Conservation (phyloP, 345 rosid genomes). For the Angophora floribunda region DNA sequence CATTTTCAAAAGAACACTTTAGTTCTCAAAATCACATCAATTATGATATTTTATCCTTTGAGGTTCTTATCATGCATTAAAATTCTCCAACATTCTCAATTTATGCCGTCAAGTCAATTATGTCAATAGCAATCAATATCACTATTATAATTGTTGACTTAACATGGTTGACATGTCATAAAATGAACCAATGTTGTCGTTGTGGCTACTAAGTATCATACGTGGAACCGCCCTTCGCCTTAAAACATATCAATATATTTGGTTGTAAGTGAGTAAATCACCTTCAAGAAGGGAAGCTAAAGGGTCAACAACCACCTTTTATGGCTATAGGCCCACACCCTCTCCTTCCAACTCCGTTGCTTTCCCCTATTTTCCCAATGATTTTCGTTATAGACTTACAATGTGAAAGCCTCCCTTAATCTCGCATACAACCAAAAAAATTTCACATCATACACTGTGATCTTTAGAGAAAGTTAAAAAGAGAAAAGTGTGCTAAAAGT, state of each 20-base stretch:
- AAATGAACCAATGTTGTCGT: background rate
- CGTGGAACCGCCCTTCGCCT: background rate
- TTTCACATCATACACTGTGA: no score
- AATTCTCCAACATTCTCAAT: background rate
- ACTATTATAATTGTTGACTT: background rate
- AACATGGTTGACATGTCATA: background rate
- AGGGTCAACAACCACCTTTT: background rate
- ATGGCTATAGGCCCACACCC: accelerated
- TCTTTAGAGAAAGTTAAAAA: no score
- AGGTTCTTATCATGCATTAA: background rate
- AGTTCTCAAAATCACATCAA: background rate
- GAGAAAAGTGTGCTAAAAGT: no score
- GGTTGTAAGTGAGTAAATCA: background rate
- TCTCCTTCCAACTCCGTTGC: background rate
- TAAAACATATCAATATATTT: no score
- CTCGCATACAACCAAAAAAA: no score
- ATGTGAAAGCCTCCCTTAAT: background rate
- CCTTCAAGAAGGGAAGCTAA: no score
- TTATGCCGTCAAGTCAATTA: accelerated
- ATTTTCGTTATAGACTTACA: background rate
- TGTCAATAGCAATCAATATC: accelerated
- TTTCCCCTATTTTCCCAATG: background rate
- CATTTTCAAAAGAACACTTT: accelerated
- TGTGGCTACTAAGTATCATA: background rate
- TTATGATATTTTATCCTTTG: background rate